These are phyloP conservation scores for Sporisorium scitamineum DNA, from an alignment of 1,284 basidiomycete genomes.

Conservation along the genomic window DNA sequence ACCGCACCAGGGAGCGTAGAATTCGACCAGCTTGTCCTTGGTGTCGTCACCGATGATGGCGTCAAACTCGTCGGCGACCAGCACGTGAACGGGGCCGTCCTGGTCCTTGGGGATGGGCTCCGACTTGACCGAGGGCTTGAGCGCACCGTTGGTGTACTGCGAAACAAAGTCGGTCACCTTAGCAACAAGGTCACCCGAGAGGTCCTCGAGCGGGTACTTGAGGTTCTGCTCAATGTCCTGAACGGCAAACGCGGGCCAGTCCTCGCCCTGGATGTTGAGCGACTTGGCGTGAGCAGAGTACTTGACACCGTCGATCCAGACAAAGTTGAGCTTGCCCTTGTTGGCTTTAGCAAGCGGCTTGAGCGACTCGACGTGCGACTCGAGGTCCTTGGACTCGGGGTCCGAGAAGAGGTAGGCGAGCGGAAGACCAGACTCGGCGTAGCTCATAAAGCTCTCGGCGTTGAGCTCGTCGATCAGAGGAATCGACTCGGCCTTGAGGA, in stretches of 20 bases:
- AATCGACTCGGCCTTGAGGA: conserved; percentile 85
- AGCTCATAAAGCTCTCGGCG: conserved; percentile 91
- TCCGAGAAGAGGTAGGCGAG: conserved; percentile 96
- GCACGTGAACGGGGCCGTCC: conserved; percentile 82
- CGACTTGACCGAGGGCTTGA: conserved; percentile 89
- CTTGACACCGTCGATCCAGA: conserved; percentile 94
- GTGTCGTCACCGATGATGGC: conserved; percentile 80
- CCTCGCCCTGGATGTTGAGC: conserved; percentile 81
- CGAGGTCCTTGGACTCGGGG: conserved; percentile 78
- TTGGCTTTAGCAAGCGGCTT: conserved; percentile 81
- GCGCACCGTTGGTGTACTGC: conserved; percentile 78
- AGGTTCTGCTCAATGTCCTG: conserved; percentile 85
- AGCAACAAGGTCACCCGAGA: conserved; percentile 74
- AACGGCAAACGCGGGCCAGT: conserved; percentile 94
- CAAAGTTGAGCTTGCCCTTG: conserved; percentile 94
- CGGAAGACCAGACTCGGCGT: conserved; percentile 85
- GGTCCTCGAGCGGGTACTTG: conserved; percentile 87
- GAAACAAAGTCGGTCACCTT: conserved; percentile 75
- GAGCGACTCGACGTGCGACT: conserved; percentile 78
- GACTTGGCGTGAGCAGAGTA: conserved; percentile 96
- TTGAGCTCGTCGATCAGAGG: conserved; percentile 93
- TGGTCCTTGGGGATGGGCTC: conserved; percentile 86
- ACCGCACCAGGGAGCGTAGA: conserved; percentile 89
- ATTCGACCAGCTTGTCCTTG: conserved; percentile 97
- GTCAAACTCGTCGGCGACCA: conserved; percentile 93